phyloP scores from a whole-genome alignment of 2,329 filamentous ascomycete genomes.

The Chrysosporium queenslandicum region DNA sequence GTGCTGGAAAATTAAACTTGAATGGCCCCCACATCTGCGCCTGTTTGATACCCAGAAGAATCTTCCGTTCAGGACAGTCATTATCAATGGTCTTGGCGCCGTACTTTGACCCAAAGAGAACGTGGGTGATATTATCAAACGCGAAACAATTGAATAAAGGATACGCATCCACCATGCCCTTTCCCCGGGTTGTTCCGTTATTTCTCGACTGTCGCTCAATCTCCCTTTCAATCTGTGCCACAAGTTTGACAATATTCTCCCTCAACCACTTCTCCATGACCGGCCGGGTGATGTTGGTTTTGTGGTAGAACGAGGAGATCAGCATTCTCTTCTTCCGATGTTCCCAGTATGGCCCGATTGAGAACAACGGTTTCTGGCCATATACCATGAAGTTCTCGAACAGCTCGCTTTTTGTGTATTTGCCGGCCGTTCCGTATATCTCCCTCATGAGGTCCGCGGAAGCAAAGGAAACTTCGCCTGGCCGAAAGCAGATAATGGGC shows the following conservation, averaged over 20 bases:
- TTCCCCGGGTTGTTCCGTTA: background rate
- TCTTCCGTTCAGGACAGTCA: slow-evolving; percentile 3
- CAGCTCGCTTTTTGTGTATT: slow-evolving; percentile 5
- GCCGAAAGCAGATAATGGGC: slow-evolving; percentile 2
- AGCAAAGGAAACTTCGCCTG: slow-evolving; percentile 1
- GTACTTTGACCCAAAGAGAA: slow-evolving; percentile 4
- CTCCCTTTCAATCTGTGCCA: background rate
- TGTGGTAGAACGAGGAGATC: slow-evolving; percentile 7
- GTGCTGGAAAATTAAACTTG: slow-evolving; percentile 4
- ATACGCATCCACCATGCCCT: slow-evolving; percentile 3
- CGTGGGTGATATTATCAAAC: slow-evolving; percentile 7
- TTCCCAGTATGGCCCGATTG: slow-evolving; percentile 5
- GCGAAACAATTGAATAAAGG: slow-evolving; percentile 6
- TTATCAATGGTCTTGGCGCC: slow-evolving; percentile 4
- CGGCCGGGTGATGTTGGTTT: slow-evolving; percentile 2
- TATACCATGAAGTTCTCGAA: slow-evolving; percentile 10
- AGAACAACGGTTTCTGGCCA: slow-evolving; percentile 2
- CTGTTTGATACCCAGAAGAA: slow-evolving; percentile 5
- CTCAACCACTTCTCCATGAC: slow-evolving; percentile 2
- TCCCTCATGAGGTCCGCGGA: slow-evolving; percentile 1
- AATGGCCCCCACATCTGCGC: slow-evolving; percentile 8
- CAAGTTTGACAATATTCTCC: slow-evolving; percentile 1
- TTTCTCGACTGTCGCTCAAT: background rate
- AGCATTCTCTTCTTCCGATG: slow-evolving; percentile 6
- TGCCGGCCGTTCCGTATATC: slow-evolving; percentile 4